These are phyloP conservation scores for Platanus orientalis DNA, from an alignment of 164 flowering plant genomes.

Conservation along the genomic window DNA sequence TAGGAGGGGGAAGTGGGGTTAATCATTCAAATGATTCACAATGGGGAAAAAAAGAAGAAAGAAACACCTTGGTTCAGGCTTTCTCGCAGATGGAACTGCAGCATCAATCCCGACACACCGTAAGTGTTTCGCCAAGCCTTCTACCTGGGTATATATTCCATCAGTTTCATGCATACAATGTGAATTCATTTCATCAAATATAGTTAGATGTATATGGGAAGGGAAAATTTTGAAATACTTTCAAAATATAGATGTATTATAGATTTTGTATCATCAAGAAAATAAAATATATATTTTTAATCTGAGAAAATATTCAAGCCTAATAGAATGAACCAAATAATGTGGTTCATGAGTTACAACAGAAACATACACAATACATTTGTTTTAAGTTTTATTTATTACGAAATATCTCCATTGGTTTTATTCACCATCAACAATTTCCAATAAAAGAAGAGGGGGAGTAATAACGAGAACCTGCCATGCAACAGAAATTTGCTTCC, in stretches of 20 bases:
- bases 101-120: constrained; percentile 96
- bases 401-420: no score
- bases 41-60: background rate
- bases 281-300: no score
- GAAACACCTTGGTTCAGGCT: constrained; percentile 81
- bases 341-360: no score
- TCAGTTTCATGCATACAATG: constrained; percentile 1
- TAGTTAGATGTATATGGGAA: no score
- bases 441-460: background rate
- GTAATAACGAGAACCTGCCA: background rate
- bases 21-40: background rate
- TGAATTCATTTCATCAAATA: background rate
- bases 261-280: no score
- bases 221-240: background rate
- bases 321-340: background rate
- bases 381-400: no score
- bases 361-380: no score
- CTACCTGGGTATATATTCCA: constrained; percentile 44
- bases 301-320: background rate
- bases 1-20: background rate
- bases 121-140: constrained; percentile 88
- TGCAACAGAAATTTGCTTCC: background rate
- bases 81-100: constrained; percentile 66
- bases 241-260: no score
- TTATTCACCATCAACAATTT: no score